A percentile compares a stretch with the other conserved stretches of the same genome.
phyloP scores from a whole-genome alignment of 192 early-diverging fungal genomes.

The Ambispora gerdemannii region DNA sequence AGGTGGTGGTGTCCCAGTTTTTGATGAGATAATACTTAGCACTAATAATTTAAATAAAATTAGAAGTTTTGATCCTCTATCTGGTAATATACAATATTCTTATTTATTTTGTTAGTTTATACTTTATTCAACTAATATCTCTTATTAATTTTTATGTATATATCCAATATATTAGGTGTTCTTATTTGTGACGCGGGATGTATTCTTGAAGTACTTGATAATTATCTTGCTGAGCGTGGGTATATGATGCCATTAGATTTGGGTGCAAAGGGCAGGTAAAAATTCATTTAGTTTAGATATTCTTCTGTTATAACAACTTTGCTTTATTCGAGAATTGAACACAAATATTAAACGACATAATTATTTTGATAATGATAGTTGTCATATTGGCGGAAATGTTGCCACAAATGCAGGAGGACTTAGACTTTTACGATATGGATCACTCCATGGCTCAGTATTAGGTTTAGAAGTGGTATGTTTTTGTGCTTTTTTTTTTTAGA shows the following conservation, averaged over 20 bases:
- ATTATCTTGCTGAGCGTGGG: slow-evolving; percentile 76
- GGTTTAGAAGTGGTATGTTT: slow-evolving; percentile 82
- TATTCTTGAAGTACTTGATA: slow-evolving; percentile 86
- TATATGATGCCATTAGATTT: slow-evolving; percentile 93
- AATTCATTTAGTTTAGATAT: not conserved
- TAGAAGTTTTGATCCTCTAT: slow-evolving; percentile 66
- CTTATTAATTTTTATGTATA: no score
- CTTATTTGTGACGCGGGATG: slow-evolving; percentile 91
- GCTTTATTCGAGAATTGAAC: no score
- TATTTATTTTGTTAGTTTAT: not conserved
- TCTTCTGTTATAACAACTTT: not conserved
- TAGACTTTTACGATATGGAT: slow-evolving; percentile 89
- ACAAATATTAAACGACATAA: no score
- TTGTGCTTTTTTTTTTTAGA: not conserved
- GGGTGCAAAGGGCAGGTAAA: slow-evolving; percentile 71
- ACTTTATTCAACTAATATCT: no score
- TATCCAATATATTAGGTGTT: slow-evolving; percentile 59
- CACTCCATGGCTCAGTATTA: slow-evolving; percentile 94
- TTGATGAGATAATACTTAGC: slow-evolving; percentile 91
- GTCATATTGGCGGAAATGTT: slow-evolving; percentile 99
- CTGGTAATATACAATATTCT: slow-evolving; percentile 35
- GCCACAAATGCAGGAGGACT: slow-evolving; percentile 98
- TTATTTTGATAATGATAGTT: slow-evolving; percentile 65
- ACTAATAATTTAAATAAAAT: slow-evolving; percentile 78
- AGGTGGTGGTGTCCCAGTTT: slow-evolving; percentile 89